Evolutionary conservation across 768 basidiomycete genomes (phyloP).

Genomic region (Obba rivulosa): DNA sequence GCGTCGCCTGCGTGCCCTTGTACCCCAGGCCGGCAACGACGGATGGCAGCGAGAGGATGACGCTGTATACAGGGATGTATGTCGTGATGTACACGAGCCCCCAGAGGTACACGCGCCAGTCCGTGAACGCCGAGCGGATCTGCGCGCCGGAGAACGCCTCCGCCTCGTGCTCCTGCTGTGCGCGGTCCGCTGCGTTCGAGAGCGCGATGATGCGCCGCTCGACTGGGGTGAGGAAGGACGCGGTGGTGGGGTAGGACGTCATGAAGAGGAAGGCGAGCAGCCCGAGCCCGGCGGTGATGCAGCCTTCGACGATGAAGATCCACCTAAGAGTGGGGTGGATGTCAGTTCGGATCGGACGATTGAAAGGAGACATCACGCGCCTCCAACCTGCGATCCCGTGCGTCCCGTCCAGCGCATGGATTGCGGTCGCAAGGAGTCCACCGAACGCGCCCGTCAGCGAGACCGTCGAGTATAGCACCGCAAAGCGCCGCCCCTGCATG

Average conservation of each 20-base stretch:
- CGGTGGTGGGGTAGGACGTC: slow-evolving; percentile 44
- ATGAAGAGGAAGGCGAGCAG: slow-evolving; percentile 30
- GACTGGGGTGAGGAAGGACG: slow-evolving; percentile 35
- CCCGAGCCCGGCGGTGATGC: slow-evolving; percentile 36
- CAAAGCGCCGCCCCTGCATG: slow-evolving; percentile 18
- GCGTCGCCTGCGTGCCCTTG: slow-evolving; percentile 47
- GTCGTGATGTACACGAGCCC: slow-evolving; percentile 38
- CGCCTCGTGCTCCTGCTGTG: slow-evolving; percentile 22
- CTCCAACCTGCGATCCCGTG: slow-evolving; percentile 34
- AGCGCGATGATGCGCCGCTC: slow-evolving; percentile 38
- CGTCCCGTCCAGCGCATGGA: slow-evolving; percentile 34
- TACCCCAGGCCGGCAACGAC: slow-evolving; percentile 64
- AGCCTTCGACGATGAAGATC: slow-evolving; percentile 43
- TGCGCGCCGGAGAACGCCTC: slow-evolving; percentile 30
- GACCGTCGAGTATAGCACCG: slow-evolving; percentile 24
- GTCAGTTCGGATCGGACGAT: background rate
- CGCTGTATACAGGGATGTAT: slow-evolving; percentile 40
- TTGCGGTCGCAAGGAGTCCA: slow-evolving; percentile 28
- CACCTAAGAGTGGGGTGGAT: slow-evolving; percentile 14
- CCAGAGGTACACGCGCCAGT: slow-evolving; percentile 35
- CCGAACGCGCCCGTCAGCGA: slow-evolving; percentile 20
- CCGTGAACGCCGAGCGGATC: slow-evolving; percentile 29
- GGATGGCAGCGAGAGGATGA: slow-evolving; percentile 59
- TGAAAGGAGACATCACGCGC: slow-evolving; percentile 12
- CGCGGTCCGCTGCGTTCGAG: slow-evolving; percentile 33